phyloP scores from a whole-genome alignment of 1,284 basidiomycete genomes.

The Cystobasidium pallidum region DNA sequence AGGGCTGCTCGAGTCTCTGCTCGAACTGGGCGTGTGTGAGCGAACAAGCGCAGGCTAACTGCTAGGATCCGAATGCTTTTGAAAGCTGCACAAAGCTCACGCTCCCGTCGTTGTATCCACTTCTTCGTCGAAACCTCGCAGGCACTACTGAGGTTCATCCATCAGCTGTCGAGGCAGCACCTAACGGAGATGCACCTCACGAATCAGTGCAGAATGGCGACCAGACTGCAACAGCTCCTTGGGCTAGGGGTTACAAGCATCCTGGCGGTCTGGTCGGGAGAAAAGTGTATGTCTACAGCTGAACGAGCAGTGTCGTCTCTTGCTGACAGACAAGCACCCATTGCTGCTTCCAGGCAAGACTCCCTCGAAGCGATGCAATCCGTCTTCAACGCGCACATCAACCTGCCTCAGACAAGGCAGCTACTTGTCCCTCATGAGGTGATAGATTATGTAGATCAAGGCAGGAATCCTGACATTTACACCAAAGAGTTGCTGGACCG shows the following conservation, averaged over 20 bases:
- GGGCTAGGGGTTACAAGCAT: background rate
- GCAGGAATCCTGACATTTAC: constrained; percentile 74
- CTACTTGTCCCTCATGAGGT: constrained; percentile 46
- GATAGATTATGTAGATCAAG: constrained; percentile 68
- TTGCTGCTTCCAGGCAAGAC: background rate
- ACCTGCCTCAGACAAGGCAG: constrained; percentile 39
- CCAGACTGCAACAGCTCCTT: background rate
- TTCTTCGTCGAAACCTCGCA: too few species aligned
- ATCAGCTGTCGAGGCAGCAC: constrained; percentile 46
- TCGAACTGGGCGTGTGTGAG: constrained; percentile 52
- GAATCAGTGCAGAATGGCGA: constrained; percentile 4
- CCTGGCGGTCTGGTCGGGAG: constrained; percentile 50
- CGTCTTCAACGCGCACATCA: constrained; percentile 4
- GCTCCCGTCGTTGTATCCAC: background rate
- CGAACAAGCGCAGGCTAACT: background rate
- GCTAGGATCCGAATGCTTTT: background rate
- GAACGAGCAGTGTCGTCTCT: background rate
- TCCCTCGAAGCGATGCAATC: background rate
- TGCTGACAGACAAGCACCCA: background rate
- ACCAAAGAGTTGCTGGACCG: constrained; percentile 75
- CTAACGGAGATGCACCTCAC: constrained; percentile 41
- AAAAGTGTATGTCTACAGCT: constrained; percentile 47
- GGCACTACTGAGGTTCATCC: constrained; percentile 52
- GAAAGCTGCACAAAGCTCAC: background rate
- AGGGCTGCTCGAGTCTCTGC: constrained; percentile 49